These are phyloP conservation scores for Nothophoma quercina DNA, from an alignment of 2,329 filamentous ascomycete species.

Conservation along the genomic window DNA sequence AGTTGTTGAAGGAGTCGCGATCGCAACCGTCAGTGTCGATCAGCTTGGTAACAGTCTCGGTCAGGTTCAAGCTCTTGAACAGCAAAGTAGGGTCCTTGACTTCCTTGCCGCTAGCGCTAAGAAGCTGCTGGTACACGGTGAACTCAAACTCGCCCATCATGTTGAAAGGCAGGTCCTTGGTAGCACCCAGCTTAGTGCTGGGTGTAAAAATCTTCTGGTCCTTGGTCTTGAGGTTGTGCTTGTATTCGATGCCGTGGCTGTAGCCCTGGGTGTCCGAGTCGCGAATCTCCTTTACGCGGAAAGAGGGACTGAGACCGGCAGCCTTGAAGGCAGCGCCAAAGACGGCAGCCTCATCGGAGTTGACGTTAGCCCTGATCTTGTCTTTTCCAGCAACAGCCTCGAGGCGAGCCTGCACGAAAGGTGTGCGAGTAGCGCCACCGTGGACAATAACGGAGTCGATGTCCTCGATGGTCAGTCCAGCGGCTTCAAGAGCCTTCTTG, in stretches of 20 bases:
- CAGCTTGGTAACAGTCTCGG: slow-evolving; percentile 78
- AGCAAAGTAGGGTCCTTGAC: slow-evolving; percentile 68
- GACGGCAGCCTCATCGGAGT: slow-evolving; percentile 94
- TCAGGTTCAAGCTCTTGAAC: slow-evolving; percentile 84
- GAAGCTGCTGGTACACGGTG: slow-evolving; percentile 77
- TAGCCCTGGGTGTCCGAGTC: slow-evolving; percentile 80
- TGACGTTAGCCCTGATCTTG: slow-evolving; percentile 92
- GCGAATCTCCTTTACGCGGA: slow-evolving; percentile 96
- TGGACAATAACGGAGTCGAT: slow-evolving; percentile 92
- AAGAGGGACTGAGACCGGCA: slow-evolving; percentile 89
- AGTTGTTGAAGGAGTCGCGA: slow-evolving; percentile 78
- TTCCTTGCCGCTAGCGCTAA: slow-evolving; percentile 52
- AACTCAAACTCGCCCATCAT: slow-evolving; percentile 83
- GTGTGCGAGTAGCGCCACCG: slow-evolving; percentile 87
- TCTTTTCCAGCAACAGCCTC: slow-evolving; percentile 76
- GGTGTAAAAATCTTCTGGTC: slow-evolving; percentile 85
- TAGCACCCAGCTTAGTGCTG: slow-evolving; percentile 75
- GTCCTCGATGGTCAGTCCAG: slow-evolving; percentile 75
- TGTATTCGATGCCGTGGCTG: slow-evolving; percentile 78
- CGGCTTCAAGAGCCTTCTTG: slow-evolving; percentile 74
- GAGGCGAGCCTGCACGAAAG: slow-evolving; percentile 90
- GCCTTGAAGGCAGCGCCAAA: slow-evolving; percentile 96
- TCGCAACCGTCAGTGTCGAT: slow-evolving; percentile 81
- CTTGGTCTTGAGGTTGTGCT: slow-evolving; percentile 70
- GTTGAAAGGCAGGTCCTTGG: slow-evolving; percentile 85